Evolutionary conservation across 345 rosid genomes (phyloP), one percentile per base, ranked within the genome.

Genomic region (Viola odorata): DNA sequence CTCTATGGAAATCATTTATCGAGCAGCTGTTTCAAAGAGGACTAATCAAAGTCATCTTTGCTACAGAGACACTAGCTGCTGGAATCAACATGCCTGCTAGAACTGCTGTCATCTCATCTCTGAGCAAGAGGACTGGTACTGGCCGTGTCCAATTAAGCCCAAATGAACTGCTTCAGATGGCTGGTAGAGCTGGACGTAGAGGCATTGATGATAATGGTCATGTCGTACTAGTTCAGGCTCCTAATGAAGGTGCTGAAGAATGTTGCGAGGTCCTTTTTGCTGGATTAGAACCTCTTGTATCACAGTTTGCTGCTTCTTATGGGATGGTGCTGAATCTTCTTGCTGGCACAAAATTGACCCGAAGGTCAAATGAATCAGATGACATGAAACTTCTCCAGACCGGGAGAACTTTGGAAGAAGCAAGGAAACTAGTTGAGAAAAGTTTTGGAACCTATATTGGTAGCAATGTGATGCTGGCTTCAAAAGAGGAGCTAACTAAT

Each of bases 11-110:
- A 77, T 85, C 94, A 57, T 87, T 92, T 65, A 81, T 85, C 40
- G 98, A 92, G 74, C 94, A 92, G 68, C 80, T 92, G 67, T 89
- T 92, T 72, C 96, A 85, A 64, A 75, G 84, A 75, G 98, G 98
- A 47, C 91, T 92, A 32, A 82, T 92, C 53, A 92, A 92, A 64
- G 96, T 92, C 47, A 88, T 92, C 62, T 92, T 92, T 63, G 98
- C 98, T 53, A 92, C 96, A 32, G 98, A 92, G 77, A 92, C 96
- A 37, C 94, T 92, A 56, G 96, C 98, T 47, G 96, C 98, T 45
- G 96, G 98, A 69, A 85, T 92, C 69, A 92, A 92, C 77, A 92
- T 92, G 98, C 98, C 98, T 42, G 98, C 98, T 39, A 82, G 98
- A 76, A 84, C 97, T 5, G 85, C 97, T 57, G 90, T 89, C 45